These are phyloP conservation scores for Linderina pennispora DNA, from an alignment of 192 early-diverging fungal genomes.

Conservation along the genomic window DNA sequence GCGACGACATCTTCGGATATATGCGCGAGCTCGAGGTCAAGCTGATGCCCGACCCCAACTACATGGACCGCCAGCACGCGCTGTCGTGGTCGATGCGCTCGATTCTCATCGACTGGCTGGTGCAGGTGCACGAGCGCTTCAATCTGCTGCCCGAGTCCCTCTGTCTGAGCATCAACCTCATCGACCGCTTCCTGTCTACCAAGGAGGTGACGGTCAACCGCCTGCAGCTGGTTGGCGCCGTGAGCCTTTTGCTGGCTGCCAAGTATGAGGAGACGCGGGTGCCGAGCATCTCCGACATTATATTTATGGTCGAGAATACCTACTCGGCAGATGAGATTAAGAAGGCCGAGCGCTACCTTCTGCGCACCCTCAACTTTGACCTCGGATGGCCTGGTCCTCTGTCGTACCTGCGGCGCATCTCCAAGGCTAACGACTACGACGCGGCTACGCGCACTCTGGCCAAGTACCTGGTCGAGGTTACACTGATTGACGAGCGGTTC, in stretches of 20 bases:
- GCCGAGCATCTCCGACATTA: conserved; percentile 48
- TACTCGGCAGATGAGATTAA: conserved; percentile 46
- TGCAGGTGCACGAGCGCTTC: conserved; percentile 53
- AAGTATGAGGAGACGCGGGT: conserved; percentile 57
- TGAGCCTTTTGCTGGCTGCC: conserved; percentile 48
- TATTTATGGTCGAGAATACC: conserved; percentile 42
- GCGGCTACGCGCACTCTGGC: conserved; percentile 49
- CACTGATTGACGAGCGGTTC: conserved; percentile 53
- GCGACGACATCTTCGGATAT: conserved; percentile 59
- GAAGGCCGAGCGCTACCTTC: conserved; percentile 52
- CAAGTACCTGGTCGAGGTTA: conserved; percentile 57
- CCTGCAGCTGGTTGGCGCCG: conserved; percentile 52
- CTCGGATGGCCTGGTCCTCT: conserved; percentile 54
- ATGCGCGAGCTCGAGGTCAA: conserved; percentile 55
- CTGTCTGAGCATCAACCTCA: conserved; percentile 50
- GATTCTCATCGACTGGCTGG: conserved; percentile 54
- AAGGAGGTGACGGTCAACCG: conserved; percentile 43
- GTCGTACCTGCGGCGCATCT: conserved; percentile 54
- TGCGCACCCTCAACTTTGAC: conserved; percentile 52
- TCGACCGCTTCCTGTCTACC: conserved; percentile 54
- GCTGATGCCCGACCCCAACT: conserved; percentile 47
- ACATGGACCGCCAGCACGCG: conserved; percentile 44
- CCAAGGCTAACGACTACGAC: conserved; percentile 55
- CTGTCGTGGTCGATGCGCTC: conserved; percentile 49
- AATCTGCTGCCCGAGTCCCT: conserved; percentile 56